phyloP scores from a whole-genome alignment of 2,329 filamentous ascomycete species.

The Fusarium proliferatum region DNA sequence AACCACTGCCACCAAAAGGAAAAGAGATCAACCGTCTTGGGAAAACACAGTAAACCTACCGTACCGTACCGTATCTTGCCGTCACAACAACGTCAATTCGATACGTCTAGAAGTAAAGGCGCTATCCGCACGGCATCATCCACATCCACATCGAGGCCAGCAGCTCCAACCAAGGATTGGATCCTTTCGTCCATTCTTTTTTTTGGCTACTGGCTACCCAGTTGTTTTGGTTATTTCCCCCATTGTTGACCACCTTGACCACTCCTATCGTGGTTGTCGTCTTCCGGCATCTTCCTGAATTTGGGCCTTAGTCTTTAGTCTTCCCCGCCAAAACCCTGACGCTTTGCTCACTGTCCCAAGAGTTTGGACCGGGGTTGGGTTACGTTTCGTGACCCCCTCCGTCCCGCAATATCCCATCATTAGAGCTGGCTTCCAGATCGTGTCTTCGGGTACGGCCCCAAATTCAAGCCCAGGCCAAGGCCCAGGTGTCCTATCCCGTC shows the following conservation, averaged over 20 bases:
- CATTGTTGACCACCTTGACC: constrained; percentile 1
- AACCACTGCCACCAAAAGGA: constrained; percentile 1
- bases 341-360: constrained; percentile 21
- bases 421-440: constrained; percentile 35
- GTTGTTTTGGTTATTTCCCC: constrained; percentile 21
- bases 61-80: constrained; percentile 17
- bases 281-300: constrained; percentile 37
- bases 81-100: constrained; percentile 29
- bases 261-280: neutral
- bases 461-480: neutral
- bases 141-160: constrained; percentile 10
- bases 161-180: constrained; percentile 9
- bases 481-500: constrained; percentile 35
- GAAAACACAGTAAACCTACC: neutral
- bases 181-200: constrained; percentile 1
- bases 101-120: constrained; percentile 22
- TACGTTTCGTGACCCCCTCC: constrained; percentile 41
- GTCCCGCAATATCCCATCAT: constrained; percentile 37
- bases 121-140: constrained; percentile 24
- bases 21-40: neutral
- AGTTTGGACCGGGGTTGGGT: constrained; percentile 36
- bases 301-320: constrained; percentile 11
- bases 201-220: neutral
- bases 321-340: constrained; percentile 37
- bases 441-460: constrained; percentile 20